These are phyloP conservation scores for Ogataea corticis DNA, from an alignment of 805 yeast genomes.

Conservation along the genomic window DNA sequence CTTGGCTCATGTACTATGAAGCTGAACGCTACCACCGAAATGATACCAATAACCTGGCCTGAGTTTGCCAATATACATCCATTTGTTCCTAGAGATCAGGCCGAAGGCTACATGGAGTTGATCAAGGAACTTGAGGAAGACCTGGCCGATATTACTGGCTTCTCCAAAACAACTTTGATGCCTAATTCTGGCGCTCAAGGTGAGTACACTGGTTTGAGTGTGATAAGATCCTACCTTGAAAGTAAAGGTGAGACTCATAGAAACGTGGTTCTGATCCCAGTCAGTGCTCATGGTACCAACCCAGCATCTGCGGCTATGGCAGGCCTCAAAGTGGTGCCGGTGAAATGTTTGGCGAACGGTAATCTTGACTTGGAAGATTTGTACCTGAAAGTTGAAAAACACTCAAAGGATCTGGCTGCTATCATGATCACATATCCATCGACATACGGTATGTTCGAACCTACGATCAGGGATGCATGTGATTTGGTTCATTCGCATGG, in stretches of 20 bases:
- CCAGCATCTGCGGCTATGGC: conserved; percentile 99
- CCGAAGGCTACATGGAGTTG: conserved; percentile 79
- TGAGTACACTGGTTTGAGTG: conserved; percentile 91
- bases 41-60: conserved; percentile 94
- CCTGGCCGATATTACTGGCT: conserved; percentile 89
- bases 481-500: conserved; percentile 83
- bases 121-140: conserved; percentile 78
- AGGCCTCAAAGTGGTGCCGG: conserved; percentile 90
- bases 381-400: conserved; percentile 66
- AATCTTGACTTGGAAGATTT: conserved; percentile 82
- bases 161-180: conserved; percentile 85
- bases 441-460: conserved; percentile 95
- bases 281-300: conserved; percentile 97
- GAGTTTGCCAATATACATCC: conserved; percentile 90
- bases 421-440: conserved; percentile 98
- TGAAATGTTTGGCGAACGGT: conserved; percentile 83
- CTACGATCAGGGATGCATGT: conserved; percentile 81
- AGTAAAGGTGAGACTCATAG: conserved; percentile 70
- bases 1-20: conserved; percentile 99
- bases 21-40: conserved; percentile 90
- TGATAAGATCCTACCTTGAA: conserved; percentile 75
- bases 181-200: conserved; percentile 99
- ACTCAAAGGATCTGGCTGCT: conserved; percentile 75
- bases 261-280: conserved; percentile 91
- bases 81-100: conserved; percentile 86